These are phyloP conservation scores for Lactarius akahatsu DNA, from an alignment of 768 basidiomycete species.

Conservation along the genomic window DNA sequence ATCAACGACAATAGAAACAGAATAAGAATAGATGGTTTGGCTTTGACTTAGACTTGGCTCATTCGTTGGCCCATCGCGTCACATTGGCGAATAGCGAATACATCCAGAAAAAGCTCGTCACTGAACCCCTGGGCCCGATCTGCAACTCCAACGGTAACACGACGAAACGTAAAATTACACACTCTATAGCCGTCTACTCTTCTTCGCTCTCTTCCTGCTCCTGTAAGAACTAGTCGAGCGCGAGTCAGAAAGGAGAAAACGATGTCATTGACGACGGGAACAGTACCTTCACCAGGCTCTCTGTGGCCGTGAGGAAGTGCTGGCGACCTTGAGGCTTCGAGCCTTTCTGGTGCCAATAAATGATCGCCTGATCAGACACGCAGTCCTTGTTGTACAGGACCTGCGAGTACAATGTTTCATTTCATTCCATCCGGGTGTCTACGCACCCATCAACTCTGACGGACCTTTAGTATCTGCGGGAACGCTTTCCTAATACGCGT, in stretches of 20 bases:
- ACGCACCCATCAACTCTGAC: constrained; percentile 18
- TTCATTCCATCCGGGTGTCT: not conserved
- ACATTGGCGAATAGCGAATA: not conserved
- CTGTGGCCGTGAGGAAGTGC: constrained; percentile 88
- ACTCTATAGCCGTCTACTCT: constrained; percentile 47
- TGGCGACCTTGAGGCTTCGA: constrained; percentile 94
- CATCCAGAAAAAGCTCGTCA: constrained; percentile 8
- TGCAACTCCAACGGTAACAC: not conserved
- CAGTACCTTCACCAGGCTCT: constrained; percentile 82
- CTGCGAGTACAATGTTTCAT: constrained; percentile 38
- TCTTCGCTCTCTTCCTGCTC: constrained; percentile 82
- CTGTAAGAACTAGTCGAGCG: constrained; percentile 69
- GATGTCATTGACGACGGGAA: not conserved
- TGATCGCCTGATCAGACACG: constrained; percentile 92
- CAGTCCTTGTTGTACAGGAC: constrained; percentile 96
- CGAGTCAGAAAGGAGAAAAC: not conserved
- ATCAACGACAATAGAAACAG: not conserved
- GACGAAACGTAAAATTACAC: constrained; percentile 22
- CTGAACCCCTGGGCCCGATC: constrained; percentile 8
- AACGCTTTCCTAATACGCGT: constrained; percentile 94
- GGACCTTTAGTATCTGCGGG: constrained; percentile 88
- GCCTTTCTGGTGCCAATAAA: constrained; percentile 98
- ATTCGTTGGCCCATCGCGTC: not conserved
- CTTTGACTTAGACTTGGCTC: not conserved
- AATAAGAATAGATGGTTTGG: not conserved